Evolutionary conservation across 2,329 filamentous ascomycete genomes (phyloP).

Genomic region (Scedosporium apiospermum): DNA sequence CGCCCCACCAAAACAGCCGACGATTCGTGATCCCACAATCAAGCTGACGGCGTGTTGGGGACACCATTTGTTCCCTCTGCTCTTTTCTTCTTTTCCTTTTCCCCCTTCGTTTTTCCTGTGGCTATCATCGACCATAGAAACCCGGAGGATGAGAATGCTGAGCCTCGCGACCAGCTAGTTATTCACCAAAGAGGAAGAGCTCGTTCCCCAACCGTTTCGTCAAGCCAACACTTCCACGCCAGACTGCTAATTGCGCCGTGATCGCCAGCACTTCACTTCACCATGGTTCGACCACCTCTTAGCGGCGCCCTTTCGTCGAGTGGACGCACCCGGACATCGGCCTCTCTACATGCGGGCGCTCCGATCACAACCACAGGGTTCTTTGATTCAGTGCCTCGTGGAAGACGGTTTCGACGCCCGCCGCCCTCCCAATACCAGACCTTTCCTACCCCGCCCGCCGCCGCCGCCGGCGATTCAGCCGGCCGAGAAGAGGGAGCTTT

Average conservation of each 20-base stretch:
- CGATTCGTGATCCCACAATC: too few species aligned
- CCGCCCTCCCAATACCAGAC: constrained; percentile 7
- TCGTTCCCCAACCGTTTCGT: background rate
- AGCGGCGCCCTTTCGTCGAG: constrained; percentile 1
- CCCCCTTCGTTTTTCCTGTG: background rate
- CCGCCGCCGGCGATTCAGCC: constrained; percentile 1
- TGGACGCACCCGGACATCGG: constrained; percentile 22
- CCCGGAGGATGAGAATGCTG: background rate
- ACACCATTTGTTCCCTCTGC: background rate
- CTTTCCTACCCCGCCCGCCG: constrained; percentile 7
- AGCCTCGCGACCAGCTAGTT: background rate
- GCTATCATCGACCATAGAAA: background rate
- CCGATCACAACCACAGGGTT: constrained; percentile 29
- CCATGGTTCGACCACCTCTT: constrained; percentile 3
- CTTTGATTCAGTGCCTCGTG: constrained; percentile 1
- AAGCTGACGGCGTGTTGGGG: too few species aligned
- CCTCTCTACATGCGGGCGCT: constrained; percentile 43
- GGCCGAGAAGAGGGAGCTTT: background rate
- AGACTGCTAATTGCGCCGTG: background rate
- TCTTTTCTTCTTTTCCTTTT: background rate
- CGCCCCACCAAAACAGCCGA: too few species aligned
- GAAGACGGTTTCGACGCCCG: constrained; percentile 6
- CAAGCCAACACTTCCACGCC: background rate
- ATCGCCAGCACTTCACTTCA: background rate
- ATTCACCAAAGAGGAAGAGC: background rate